Percentiles rank a stretch among this genome's conserved stretches.
Evolutionary conservation across 345 rosid species (phyloP).

Genomic region (Ailanthus altissimus): DNA sequence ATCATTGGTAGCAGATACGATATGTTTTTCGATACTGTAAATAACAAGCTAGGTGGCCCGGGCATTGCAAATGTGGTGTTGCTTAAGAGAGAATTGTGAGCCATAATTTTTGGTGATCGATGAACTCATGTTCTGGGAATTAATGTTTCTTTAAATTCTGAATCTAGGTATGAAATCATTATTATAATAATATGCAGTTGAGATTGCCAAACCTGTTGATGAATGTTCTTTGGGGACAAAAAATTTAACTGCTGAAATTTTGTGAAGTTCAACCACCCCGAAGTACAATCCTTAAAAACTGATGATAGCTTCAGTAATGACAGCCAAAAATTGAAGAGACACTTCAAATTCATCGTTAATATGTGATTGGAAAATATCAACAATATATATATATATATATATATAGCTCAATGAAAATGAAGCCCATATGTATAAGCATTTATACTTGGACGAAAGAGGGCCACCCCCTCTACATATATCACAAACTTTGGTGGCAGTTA

Average conservation of each 20-base stretch:
- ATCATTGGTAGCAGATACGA: conserved; percentile 4
- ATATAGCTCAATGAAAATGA: conserved; percentile 3
- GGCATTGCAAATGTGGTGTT: not conserved
- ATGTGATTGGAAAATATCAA: conserved; percentile 4
- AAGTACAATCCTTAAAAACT: conserved; percentile 18
- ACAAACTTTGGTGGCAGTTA: conserved; percentile 15
- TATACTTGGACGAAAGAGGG: conserved; percentile 6
- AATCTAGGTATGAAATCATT: conserved; percentile 1
- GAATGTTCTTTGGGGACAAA: not conserved
- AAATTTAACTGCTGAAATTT: not conserved
- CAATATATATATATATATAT: not conserved
- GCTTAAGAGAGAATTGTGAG: not conserved
- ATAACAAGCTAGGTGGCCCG: not conserved
- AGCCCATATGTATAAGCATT: not conserved
- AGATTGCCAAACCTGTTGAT: conserved; percentile 10
- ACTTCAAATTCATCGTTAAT: not conserved
- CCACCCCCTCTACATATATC: conserved; percentile 15
- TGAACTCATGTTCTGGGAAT: not conserved
- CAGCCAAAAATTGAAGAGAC: not conserved
- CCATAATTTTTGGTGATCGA: not conserved
- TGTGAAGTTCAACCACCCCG: not conserved
- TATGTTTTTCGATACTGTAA: not conserved
- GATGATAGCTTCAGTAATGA: not conserved
- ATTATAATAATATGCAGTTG: not conserved
- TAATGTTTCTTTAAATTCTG: not conserved